Percentiles rank a stretch among this genome's conserved stretches.
Conservation (phyloP, 768 basidiomycete species). For the Peribolospora kevripleyi region DNA sequence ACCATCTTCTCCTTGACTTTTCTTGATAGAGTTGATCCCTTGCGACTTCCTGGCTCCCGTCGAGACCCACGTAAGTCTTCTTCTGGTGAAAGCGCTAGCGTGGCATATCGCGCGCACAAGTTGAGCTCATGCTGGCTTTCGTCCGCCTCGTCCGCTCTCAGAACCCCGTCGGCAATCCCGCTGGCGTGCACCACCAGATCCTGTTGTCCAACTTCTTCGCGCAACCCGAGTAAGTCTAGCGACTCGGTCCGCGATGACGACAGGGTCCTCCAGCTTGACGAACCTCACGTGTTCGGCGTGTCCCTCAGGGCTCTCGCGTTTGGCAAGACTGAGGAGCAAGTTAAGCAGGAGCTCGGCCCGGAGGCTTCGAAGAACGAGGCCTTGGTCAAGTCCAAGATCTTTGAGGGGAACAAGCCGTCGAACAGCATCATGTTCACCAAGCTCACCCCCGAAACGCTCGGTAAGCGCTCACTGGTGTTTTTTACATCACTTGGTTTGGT, state of each 20-base stretch:
- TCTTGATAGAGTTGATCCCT: constrained; percentile 38
- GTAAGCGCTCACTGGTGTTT: constrained; percentile 21
- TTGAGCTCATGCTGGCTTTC: too few species aligned
- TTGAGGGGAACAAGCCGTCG: constrained; percentile 89
- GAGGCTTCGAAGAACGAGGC: constrained; percentile 44
- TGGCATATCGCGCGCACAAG: too few species aligned
- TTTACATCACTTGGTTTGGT: neutral
- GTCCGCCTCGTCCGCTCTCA: too few species aligned
- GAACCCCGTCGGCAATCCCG: constrained; percentile 44
- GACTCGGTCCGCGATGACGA: neutral
- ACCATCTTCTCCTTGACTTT: neutral
- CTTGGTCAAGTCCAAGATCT: constrained; percentile 87
- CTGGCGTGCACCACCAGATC: constrained; percentile 88
- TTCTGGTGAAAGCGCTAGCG: too few species aligned
- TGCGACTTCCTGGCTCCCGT: constrained; percentile 80
- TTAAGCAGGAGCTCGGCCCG: constrained; percentile 32
- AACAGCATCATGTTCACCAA: constrained; percentile 89
- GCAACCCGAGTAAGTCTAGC: constrained; percentile 48
- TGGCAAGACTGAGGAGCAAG: constrained; percentile 82
- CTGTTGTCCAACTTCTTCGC: constrained; percentile 95
- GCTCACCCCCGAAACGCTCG: constrained; percentile 69
- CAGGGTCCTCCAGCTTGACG: neutral
- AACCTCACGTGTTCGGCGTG: neutral
- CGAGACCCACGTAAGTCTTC: constrained; percentile 31
- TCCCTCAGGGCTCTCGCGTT: constrained; percentile 53